These are phyloP conservation scores for Niveomyces coronatus DNA, from an alignment of 2,329 filamentous ascomycete genomes.

Conservation along the genomic window DNA sequence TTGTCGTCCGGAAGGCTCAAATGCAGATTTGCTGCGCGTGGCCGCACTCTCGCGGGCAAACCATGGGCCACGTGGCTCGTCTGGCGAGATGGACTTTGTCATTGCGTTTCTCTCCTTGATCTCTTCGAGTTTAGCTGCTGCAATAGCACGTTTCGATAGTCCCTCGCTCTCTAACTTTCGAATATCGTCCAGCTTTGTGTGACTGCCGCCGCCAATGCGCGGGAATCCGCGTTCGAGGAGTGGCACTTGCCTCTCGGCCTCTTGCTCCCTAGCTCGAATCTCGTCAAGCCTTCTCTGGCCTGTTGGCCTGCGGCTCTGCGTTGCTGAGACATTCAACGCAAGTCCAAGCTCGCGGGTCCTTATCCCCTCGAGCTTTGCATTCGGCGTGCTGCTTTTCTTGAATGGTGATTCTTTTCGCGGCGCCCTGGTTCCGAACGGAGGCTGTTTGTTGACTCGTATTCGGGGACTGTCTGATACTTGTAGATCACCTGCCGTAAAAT, in stretches of 20 bases:
- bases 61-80: constrained; percentile 15
- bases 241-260: constrained; percentile 22
- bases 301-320: not conserved
- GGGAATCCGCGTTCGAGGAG: constrained; percentile 20
- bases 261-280: constrained; percentile 23
- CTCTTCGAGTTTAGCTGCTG: constrained; percentile 41
- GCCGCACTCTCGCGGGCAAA: constrained; percentile 8
- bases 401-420: constrained; percentile 1
- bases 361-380: constrained; percentile 36
- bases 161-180: constrained; percentile 32
- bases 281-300: constrained; percentile 25
- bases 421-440: constrained; percentile 22
- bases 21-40: constrained; percentile 15
- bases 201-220: constrained; percentile 18
- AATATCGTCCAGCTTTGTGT: constrained; percentile 41
- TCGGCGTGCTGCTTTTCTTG: constrained; percentile 24
- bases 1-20: constrained; percentile 21
- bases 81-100: constrained; percentile 33
- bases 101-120: constrained; percentile 40
- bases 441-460: constrained; percentile 28
- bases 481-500: constrained; percentile 46
- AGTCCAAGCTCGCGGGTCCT: constrained; percentile 25
- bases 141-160: constrained; percentile 35
- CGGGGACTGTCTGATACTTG: constrained; percentile 48
- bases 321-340: constrained; percentile 12